Evolutionary conservation across 257 asterid genomes (phyloP).

Genomic region (Vinca minor): DNA sequence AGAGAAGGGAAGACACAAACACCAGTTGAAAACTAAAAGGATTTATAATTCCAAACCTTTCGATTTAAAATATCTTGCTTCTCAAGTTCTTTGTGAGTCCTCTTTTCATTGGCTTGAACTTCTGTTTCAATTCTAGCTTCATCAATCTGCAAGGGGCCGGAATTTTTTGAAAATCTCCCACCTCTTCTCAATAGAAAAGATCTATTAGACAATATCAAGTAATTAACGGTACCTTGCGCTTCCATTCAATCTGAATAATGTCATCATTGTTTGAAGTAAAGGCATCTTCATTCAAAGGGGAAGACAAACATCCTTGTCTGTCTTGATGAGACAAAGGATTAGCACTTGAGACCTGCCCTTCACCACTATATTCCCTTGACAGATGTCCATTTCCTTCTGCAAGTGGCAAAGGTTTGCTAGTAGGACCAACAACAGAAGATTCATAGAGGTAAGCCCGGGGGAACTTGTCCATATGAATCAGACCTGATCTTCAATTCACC

Average conservation of each 20-base stretch:
- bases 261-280: constrained; percentile 26
- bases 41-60: constrained; percentile 46
- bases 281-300: constrained; percentile 25
- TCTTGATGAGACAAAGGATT: constrained; percentile 26
- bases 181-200: constrained; percentile 12
- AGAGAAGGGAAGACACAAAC: no score
- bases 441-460: constrained; percentile 28
- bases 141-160: constrained; percentile 41
- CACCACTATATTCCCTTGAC: constrained; percentile 51
- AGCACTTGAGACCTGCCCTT: constrained; percentile 43
- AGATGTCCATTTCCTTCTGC: constrained; percentile 55
- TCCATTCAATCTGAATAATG: constrained; percentile 26
- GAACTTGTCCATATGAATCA: constrained; percentile 30
- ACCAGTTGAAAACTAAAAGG: constrained; percentile 9
- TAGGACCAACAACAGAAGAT: constrained; percentile 22
- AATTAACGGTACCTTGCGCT: constrained; percentile 52
- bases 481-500: constrained; percentile 29
- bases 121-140: constrained; percentile 67
- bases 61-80: constrained; percentile 69
- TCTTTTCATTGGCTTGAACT: constrained; percentile 66
- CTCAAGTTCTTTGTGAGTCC: constrained; percentile 74
- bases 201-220: background rate
- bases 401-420: constrained; percentile 35
- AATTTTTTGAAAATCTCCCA: constrained; percentile 4
- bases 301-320: constrained; percentile 24